Conservation (phyloP, 2,329 filamentous ascomycete genomes). For the Lithohypha guttulata region DNA sequence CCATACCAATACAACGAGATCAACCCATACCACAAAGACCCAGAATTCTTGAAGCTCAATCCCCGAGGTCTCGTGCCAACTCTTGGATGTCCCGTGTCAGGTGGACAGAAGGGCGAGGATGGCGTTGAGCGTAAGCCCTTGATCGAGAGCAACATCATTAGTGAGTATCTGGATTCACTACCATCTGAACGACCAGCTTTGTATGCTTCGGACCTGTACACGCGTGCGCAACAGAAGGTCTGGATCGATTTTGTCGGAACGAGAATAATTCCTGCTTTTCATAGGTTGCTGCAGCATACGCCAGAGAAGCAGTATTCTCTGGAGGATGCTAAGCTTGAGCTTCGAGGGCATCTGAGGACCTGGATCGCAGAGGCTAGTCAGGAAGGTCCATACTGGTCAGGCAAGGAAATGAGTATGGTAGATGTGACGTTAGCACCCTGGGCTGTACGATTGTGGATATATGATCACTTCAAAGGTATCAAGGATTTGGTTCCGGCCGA, state of each 20-base stretch:
- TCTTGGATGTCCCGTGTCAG: conserved; percentile 32
- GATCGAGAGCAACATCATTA: conserved; percentile 62
- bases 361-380: conserved; percentile 42
- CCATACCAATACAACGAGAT: conserved; percentile 67
- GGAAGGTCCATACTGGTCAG: conserved; percentile 58
- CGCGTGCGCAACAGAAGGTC: conserved; percentile 53
- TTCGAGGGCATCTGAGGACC: conserved; percentile 48
- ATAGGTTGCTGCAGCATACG: conserved; percentile 47
- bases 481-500: conserved; percentile 40
- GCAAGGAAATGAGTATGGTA: conserved; percentile 50
- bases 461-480: conserved; percentile 60
- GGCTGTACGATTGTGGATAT: conserved; percentile 60
- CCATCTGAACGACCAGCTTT: conserved; percentile 46
- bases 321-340: conserved; percentile 46
- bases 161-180: conserved; percentile 66
- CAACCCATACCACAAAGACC: conserved; percentile 63
- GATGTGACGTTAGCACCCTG: conserved; percentile 64
- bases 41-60: conserved; percentile 56
- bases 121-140: conserved; percentile 42
- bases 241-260: conserved; percentile 65
- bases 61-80: conserved; percentile 67
- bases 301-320: conserved; percentile 34
- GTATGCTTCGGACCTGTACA: conserved; percentile 52
- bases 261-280: conserved; percentile 58
- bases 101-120: conserved; percentile 16